Percentiles rank a stretch among this genome's conserved stretches.
Conservation (phyloP, 768 basidiomycete genomes). For the Russula vinacea region DNA sequence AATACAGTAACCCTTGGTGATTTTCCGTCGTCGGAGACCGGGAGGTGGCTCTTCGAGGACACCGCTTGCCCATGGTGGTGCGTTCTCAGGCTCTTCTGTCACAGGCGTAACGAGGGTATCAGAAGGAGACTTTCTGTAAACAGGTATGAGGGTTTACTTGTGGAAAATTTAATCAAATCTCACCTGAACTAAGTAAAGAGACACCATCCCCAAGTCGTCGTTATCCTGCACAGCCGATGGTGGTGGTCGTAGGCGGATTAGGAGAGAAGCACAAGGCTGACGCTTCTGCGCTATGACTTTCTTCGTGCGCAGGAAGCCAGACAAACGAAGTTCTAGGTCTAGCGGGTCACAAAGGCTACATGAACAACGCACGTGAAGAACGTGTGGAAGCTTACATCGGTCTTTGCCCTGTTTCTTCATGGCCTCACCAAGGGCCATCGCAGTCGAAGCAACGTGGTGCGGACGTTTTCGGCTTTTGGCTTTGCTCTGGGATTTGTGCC, state of each 20-base stretch:
- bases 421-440: conserved; percentile 53
- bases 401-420: conserved; percentile 47
- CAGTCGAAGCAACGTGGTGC: conserved; percentile 51
- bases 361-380: neutral
- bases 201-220: conserved; percentile 4
- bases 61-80: conserved; percentile 17
- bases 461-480: conserved; percentile 54
- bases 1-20: conserved; percentile 19
- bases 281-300: conserved; percentile 26
- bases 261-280: conserved; percentile 22
- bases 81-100: conserved; percentile 11
- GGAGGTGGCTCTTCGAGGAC: conserved; percentile 11
- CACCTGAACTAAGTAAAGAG: conserved; percentile 20
- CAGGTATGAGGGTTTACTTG: neutral
- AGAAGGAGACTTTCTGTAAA: conserved; percentile 15
- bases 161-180: neutral
- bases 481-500: conserved; percentile 60
- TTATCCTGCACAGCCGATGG: neutral
- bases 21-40: conserved; percentile 26
- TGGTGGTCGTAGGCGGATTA: conserved; percentile 27
- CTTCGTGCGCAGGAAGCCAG: conserved; percentile 22
- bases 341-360: neutral
- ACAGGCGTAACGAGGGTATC: conserved; percentile 26
- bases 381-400: conserved; percentile 40
- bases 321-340: conserved; percentile 27